Conservation (phyloP, 306 rosid genomes). For the Begonia peltatifolia region DNA sequence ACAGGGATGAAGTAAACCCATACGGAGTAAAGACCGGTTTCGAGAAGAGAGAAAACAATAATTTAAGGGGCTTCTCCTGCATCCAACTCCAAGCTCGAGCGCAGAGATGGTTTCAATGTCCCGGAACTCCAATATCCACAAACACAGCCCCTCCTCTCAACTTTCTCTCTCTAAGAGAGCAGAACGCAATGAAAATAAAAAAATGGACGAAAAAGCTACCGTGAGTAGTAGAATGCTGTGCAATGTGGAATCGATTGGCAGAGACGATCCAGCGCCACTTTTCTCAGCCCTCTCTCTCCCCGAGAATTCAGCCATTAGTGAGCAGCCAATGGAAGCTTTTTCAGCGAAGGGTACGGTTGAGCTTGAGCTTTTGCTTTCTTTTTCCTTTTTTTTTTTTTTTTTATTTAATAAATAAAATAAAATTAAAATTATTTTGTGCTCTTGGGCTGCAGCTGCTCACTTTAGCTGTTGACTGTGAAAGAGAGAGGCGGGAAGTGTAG, state of each 20-base stretch:
- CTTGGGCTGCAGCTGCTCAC: slow-evolving; percentile 23
- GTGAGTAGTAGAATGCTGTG: neutral
- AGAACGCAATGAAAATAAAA: neutral
- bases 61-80: neutral
- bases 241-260: slow-evolving; percentile 4
- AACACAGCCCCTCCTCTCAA: neutral
- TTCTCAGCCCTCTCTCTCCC: slow-evolving; percentile 5
- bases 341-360: slow-evolving; percentile 15
- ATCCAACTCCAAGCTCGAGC: neutral
- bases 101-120: neutral
- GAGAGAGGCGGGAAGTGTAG: slow-evolving; percentile 4
- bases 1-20: neutral
- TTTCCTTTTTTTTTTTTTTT: neutral
- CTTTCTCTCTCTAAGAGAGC: neutral
- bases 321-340: neutral
- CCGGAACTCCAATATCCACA: no score
- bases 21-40: neutral
- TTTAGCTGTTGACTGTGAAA: slow-evolving; percentile 13
- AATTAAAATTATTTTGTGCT: slow-evolving; percentile 6
- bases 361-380: slow-evolving; percentile 24
- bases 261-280: slow-evolving; percentile 2
- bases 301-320: neutral
- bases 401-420: neutral
- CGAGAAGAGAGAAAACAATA: neutral
- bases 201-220: neutral